A percentile compares a stretch with the other conserved stretches of the same genome.
Conservation (phyloP, 2,329 filamentous ascomycete genomes). For the Didymella exigua region DNA sequence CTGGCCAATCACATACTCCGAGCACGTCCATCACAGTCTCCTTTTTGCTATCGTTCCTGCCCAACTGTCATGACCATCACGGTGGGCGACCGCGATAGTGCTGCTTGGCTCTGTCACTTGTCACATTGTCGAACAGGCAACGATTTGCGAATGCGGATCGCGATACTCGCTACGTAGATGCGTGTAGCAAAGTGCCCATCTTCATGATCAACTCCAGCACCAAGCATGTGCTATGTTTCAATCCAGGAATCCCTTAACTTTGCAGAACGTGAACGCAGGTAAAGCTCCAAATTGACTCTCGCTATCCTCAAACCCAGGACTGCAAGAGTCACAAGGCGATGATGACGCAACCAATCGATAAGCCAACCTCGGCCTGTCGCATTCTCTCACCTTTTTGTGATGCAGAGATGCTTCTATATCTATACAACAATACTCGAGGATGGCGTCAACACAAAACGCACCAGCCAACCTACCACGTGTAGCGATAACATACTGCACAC, state of each 20-base stretch:
- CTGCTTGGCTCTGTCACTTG: background rate
- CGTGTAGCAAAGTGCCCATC: background rate
- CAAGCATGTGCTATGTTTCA: background rate
- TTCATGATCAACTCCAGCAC: background rate
- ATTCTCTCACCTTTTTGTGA: background rate
- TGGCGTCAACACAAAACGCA: constrained; percentile 33
- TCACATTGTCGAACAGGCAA: background rate
- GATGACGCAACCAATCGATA: constrained; percentile 16
- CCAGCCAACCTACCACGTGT: constrained; percentile 67
- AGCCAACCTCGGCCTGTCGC: constrained; percentile 4
- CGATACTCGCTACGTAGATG: background rate
- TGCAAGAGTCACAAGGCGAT: background rate
- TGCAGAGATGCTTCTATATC: background rate
- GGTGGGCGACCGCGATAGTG: background rate
- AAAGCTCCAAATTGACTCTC: background rate
- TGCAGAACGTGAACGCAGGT: background rate
- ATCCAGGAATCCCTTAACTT: background rate
- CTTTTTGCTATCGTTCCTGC: constrained; percentile 15
- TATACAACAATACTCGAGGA: constrained; percentile 7
- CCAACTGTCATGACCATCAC: constrained; percentile 9
- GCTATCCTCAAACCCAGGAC: background rate
- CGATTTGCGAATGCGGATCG: background rate
- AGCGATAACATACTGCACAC: constrained; percentile 89
- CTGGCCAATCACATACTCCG: constrained; percentile 7
- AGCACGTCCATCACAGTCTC: constrained; percentile 7